These are phyloP conservation scores for Citrus trifoliata DNA, from an alignment of 345 rosid genomes.

Conservation along the genomic window DNA sequence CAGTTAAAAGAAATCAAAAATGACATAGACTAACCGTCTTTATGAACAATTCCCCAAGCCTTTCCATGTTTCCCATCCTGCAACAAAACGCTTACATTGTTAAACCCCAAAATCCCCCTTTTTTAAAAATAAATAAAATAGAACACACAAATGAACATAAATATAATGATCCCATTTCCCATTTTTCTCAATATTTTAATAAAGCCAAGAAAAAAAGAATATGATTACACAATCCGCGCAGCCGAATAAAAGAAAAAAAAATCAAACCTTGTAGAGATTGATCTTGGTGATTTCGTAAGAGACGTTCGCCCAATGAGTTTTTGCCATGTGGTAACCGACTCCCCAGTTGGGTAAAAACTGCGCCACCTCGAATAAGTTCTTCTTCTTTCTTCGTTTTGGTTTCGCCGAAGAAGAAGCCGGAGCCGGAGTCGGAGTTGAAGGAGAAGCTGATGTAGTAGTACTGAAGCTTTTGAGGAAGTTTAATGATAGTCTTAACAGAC, in stretches of 20 bases:
- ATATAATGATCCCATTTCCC: not conserved
- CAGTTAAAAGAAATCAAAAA: not conserved
- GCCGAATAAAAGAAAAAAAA: not conserved
- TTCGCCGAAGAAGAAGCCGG: slow-evolving; percentile 34
- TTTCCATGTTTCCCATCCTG: slow-evolving; percentile 96
- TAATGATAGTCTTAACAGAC: slow-evolving; percentile 39
- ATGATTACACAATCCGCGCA: not conserved
- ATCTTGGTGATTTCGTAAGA: slow-evolving; percentile 90
- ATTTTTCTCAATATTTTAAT: not conserved
- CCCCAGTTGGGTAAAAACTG: slow-evolving; percentile 97
- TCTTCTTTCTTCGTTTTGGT: slow-evolving; percentile 71
- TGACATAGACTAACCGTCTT: slow-evolving; percentile 57
- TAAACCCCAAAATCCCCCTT: slow-evolving; percentile 7
- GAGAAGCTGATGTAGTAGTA: slow-evolving; percentile 27
- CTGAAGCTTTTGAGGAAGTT: slow-evolving; percentile 45
- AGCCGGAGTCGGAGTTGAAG: slow-evolving; percentile 25
- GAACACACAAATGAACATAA: not conserved
- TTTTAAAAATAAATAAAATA: not conserved
- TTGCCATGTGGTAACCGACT: slow-evolving; percentile 86
- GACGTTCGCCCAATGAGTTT: slow-evolving; percentile 86
- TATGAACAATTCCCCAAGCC: slow-evolving; percentile 95
- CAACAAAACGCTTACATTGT: slow-evolving; percentile 21
- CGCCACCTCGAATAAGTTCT: slow-evolving; percentile 91
- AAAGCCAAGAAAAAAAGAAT: not conserved
- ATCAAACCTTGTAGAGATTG: slow-evolving; percentile 87